Base-by-base conservation (phyloP, 2,329 filamentous ascomycete genomes). In the Colletotrichum trifolii region DNA sequence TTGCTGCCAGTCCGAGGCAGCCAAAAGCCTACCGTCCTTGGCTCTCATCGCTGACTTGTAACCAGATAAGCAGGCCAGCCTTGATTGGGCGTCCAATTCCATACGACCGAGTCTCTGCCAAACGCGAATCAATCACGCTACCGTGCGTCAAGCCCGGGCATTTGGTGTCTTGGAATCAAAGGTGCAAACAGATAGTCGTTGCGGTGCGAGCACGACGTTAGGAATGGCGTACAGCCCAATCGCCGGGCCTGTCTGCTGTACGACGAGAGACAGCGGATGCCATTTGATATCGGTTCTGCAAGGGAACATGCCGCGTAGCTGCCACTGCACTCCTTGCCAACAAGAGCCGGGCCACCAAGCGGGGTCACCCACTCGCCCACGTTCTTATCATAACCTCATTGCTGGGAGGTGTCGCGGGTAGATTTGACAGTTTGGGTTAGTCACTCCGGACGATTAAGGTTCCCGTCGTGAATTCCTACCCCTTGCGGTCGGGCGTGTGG, bases 361-460 rank as follows among this genome's bases (percentile, higher is more conserved):
- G 62, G 62, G 62, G 62, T 62, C 52, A 57, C 62, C 58, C 47
- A 15, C 3, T 33, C 17, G 35, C 48, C 15, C 35, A 61, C 47
- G 47, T 48, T 9, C 62, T 65, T 65, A 62, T 65, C 62, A 39
- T 49, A 39, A 43, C 40, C 15, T 47, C 52, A 39, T 45, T 36
- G 35, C 47, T 36, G 46, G 49, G 38, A 25, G 38, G 25, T 17
- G n/a, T 7, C 50, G 17, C 58, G 62, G 62, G 47, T 62, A 65
- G 58, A 65, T 56, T 62, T 38, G 34, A 62, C 62, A 53, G 42
- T 55, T 52, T 4, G 52, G 58, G 62, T 56, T 65, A 65, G 25
- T 47, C 40, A 57, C n/a, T 15, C 58, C 17, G 33, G 15, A 35
- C 13, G 11, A 10, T 42, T 48, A 33, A 45, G 39, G 58, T 52